Percentiles rank a stretch among this genome's conserved stretches.
phyloP scores from a whole-genome alignment of 495 filamentous ascomycete species.

The Oidiodendron maius region DNA sequence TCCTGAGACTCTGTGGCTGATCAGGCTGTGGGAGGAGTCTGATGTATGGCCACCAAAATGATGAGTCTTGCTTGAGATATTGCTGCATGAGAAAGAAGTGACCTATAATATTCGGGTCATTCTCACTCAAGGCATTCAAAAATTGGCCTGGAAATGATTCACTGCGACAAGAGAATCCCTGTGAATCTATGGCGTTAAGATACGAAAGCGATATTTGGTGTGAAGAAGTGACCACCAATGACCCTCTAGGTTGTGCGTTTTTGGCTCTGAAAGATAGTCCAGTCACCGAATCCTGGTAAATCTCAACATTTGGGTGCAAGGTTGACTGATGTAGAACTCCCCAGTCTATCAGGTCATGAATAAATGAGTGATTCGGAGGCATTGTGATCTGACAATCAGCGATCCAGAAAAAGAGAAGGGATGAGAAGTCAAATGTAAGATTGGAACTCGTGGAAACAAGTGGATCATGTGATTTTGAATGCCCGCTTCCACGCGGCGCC shows the following conservation, averaged over 20 bases:
- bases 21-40: conserved; percentile 42
- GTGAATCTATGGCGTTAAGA: conserved; percentile 10
- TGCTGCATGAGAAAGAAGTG: conserved; percentile 24
- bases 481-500: no score
- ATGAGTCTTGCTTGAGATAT: conserved; percentile 35
- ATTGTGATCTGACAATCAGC: not conserved
- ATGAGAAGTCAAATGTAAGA: no score
- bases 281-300: conserved; percentile 10
- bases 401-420: no score
- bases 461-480: no score
- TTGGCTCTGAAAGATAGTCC: conserved; percentile 15
- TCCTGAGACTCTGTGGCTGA: conserved; percentile 36
- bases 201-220: conserved; percentile 17
- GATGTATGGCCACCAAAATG: conserved; percentile 47
- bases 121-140: conserved; percentile 5
- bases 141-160: conserved; percentile 14
- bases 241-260: conserved; percentile 1
- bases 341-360: conserved; percentile 14
- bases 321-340: not conserved
- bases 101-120: conserved; percentile 18
- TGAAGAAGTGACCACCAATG: conserved; percentile 11
- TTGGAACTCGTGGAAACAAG: no score
- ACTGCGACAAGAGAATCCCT: not conserved
- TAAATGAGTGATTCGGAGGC: not conserved
- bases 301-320: conserved; percentile 10